Conservation (phyloP, 257 asterid genomes). For the Fraxinus quadrangulata region DNA sequence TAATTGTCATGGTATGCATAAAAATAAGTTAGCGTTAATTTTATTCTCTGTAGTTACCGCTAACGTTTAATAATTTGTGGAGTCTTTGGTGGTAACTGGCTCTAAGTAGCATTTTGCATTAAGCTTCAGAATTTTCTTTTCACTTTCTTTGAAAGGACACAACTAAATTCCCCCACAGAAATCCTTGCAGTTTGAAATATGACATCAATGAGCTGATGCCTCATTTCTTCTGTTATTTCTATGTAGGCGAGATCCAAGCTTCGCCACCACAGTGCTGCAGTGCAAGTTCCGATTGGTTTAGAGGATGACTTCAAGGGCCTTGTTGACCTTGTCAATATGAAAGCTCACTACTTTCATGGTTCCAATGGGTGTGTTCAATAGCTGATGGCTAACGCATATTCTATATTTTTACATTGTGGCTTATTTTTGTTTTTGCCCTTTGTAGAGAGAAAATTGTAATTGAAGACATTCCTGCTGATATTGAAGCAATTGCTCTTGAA, state of each 20-base stretch:
- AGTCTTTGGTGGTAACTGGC: conserved; percentile 11
- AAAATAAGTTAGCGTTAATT: not conserved
- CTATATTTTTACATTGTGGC: conserved; percentile 11
- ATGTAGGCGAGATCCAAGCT: conserved; percentile 85
- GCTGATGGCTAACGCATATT: conserved; percentile 26
- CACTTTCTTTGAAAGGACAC: not conserved
- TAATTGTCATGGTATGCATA: not conserved
- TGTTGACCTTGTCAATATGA: conserved; percentile 77
- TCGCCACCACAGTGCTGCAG: conserved; percentile 96
- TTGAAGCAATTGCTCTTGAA: conserved; percentile 64
- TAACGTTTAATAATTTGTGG: conserved; percentile 14
- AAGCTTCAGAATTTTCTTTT: conserved; percentile 17
- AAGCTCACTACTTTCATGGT: conserved; percentile 85
- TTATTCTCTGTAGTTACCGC: not conserved
- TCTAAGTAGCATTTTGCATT: conserved; percentile 14
- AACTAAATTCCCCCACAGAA: not conserved
- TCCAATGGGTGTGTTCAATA: conserved; percentile 78
- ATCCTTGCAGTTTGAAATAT: conserved; percentile 6
- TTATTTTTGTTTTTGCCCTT: conserved; percentile 17
- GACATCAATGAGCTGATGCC: conserved; percentile 24
- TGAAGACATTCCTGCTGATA: conserved; percentile 79
- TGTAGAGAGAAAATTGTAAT: conserved; percentile 71
- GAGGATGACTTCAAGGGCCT: conserved; percentile 97
- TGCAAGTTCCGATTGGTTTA: conserved; percentile 93
- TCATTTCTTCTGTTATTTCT: conserved; percentile 21